phyloP scores from a whole-genome alignment of 176 grass and related monocot genomes.

The Zea mays region Zm-B73-REFERENCE-NAM-5.0 NC_050103.1:18819001-18819500 shows the following conservation, averaged over 20 bases:
- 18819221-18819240: conserved; percentile 81
- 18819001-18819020: conserved; percentile 77
- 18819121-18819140: conserved; percentile 84
- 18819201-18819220: conserved; percentile 91
- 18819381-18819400: background rate
- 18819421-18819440: background rate
- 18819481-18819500: too few species aligned
- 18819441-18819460: background rate
- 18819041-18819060: conserved; percentile 92
- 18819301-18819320: background rate
- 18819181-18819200: conserved; percentile 88
- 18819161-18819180: conserved; percentile 91
- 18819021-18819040: conserved; percentile 81
- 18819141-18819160: conserved; percentile 94
- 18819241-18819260: conserved; percentile 75
- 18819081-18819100: conserved; percentile 97
- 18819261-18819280: background rate
- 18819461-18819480: too few species aligned
- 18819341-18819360: background rate
- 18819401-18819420: background rate
- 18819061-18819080: conserved; percentile 95
- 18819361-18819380: background rate
- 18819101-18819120: conserved; percentile 92
- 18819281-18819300: background rate
- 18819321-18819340: background rate